Evolutionary conservation across 352 stramenopile genomes (phyloP), one percentile per base, ranked within the genome.

Genomic region (Phytopythium cucurbitacearum): DNA sequence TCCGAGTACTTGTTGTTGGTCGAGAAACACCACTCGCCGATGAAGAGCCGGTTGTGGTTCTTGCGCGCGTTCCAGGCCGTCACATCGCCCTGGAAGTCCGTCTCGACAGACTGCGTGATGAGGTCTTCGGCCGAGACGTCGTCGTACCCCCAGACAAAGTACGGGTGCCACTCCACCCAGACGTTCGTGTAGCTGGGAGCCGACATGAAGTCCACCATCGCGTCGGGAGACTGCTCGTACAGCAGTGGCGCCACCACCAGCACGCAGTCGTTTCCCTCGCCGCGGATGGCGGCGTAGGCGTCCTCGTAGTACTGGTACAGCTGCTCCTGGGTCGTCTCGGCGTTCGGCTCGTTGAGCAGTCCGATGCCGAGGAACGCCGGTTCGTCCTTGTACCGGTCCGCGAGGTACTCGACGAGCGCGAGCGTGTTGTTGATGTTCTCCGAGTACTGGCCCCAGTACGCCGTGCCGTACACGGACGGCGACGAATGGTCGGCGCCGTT

Each of bases 121-220:
- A 53, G 21, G 16, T 53, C 48, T 28, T 72, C 58, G 38, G 80
- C 77, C 37, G 69, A 60, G 6, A 63, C 65, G 16, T 84, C 51
- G 50, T 91, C 76, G 52, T 77, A 91, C 44, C 84, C 81, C 84
- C 78, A 93, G 32, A 93, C 65, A 45, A 90, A 89, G 62, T 92
- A 92, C 36, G 65, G 76, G 38, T 90, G 82, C 79, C 79, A 92
- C 48, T 93, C 83, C 55, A 89, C 65, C 80, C 84, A 94, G 11
- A 94, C 76, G 51, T 94, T 94, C 15, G 48, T 74, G 53, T 74
- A 86, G 34, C 62, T 52, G 0, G 72, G 70, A 6, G 64, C 64
- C 44, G 65, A 41, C 65, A 91, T 73, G 40, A 94, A 71, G 13
- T 62, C 77, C 2, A 69, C 66, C 67, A 89, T 77, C 33, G 70